These are phyloP conservation scores for Lactarius akahatsu DNA, from an alignment of 768 basidiomycete genomes.

Conservation along the genomic window DNA sequence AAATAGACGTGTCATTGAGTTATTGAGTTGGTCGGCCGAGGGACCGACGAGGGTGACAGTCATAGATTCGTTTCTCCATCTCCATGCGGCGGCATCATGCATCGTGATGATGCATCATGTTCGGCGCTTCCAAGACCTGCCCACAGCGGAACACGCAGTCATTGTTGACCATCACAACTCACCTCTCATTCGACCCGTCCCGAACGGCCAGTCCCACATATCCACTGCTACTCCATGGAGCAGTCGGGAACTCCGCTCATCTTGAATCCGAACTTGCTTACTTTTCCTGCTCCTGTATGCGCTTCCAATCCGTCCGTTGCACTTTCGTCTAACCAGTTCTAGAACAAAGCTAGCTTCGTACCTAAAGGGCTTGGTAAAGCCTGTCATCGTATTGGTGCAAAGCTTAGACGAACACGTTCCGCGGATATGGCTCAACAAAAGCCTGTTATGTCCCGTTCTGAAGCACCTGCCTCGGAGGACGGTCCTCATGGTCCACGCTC, in stretches of 20 bases:
- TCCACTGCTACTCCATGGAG: slow-evolving; percentile 15
- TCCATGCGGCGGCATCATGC: too few relatives aligned
- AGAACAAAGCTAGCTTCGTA: slow-evolving; percentile 18
- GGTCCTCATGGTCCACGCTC: not conserved
- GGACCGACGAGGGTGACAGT: too few relatives aligned
- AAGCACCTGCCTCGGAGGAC: not conserved
- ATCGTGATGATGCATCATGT: not conserved
- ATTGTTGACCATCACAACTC: not conserved
- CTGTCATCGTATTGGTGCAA: slow-evolving; percentile 21
- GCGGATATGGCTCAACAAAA: slow-evolving; percentile 13
- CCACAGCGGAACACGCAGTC: not conserved
- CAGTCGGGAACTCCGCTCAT: not conserved
- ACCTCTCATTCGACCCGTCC: not conserved
- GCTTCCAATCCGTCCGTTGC: not conserved
- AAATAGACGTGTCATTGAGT: too few relatives aligned
- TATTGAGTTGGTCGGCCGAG: too few relatives aligned
- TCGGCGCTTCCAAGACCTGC: not conserved
- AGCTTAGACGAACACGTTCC: slow-evolving; percentile 14
- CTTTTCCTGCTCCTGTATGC: slow-evolving; percentile 16
- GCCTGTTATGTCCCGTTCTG: slow-evolving; percentile 3
- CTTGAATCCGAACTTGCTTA: not conserved
- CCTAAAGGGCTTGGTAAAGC: slow-evolving; percentile 17
- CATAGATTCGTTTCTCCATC: too few relatives aligned
- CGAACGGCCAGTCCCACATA: not conserved
- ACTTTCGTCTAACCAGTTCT: not conserved